phyloP scores from a whole-genome alignment of 1,139 yeast species.

The Candida glucosophila region DNA sequence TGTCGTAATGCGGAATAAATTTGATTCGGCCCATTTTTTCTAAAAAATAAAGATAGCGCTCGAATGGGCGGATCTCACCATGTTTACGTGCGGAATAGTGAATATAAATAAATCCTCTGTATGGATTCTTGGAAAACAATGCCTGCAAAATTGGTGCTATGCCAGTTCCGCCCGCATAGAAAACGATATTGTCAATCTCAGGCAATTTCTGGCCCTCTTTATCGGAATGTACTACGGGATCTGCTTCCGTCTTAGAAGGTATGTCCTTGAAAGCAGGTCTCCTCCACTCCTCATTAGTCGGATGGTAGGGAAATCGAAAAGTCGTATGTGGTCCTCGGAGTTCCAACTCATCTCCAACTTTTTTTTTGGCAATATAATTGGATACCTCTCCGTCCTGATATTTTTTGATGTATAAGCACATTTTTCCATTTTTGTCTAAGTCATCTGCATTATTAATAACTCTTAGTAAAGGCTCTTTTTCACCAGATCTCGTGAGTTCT shows the following conservation, averaged over 20 bases:
- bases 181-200: slow-evolving; percentile 50
- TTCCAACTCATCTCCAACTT: slow-evolving; percentile 63
- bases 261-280: slow-evolving; percentile 63
- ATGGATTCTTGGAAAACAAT: slow-evolving; percentile 65
- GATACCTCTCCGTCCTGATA: slow-evolving; percentile 85
- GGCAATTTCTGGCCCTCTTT: slow-evolving; percentile 28
- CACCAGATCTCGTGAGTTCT: slow-evolving; percentile 36
- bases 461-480: slow-evolving; percentile 38
- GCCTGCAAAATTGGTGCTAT: slow-evolving; percentile 75
- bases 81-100: slow-evolving; percentile 57
- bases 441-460: slow-evolving; percentile 42
- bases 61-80: slow-evolving; percentile 47
- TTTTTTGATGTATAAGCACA: slow-evolving; percentile 68
- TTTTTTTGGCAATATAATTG: slow-evolving; percentile 55
- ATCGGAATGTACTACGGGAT: slow-evolving; percentile 20
- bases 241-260: slow-evolving; percentile 55
- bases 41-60: slow-evolving; percentile 53
- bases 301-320: slow-evolving; percentile 58
- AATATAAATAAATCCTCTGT: slow-evolving; percentile 56
- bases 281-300: slow-evolving; percentile 42
- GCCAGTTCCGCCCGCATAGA: slow-evolving; percentile 87
- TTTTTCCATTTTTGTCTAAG: slow-evolving; percentile 47
- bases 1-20: slow-evolving; percentile 42
- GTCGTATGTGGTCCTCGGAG: slow-evolving; percentile 78
- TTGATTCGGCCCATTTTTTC: slow-evolving; percentile 64